phyloP scores from a whole-genome alignment of 169 alveolate genomes.

The Eimeria zaria region DNA sequence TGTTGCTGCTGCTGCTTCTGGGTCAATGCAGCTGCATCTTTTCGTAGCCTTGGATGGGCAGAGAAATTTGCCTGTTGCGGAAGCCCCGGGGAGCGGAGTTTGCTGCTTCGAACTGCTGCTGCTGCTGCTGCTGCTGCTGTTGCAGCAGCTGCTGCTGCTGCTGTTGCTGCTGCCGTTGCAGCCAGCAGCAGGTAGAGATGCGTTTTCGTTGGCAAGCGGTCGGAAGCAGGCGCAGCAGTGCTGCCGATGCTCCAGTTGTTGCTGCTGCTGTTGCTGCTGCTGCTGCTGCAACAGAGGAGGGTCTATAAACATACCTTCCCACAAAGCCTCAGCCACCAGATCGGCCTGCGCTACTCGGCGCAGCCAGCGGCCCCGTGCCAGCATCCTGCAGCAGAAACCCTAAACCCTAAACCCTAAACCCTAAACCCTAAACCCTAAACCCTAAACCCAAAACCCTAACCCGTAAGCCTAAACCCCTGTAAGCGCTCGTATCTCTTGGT shows the following conservation, averaged over 20 bases:
- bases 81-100: neutral
- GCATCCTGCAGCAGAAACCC: constrained; percentile 57
- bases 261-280: neutral
- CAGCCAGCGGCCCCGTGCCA: constrained; percentile 41
- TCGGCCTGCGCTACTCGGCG: constrained; percentile 26
- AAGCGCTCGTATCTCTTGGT: too few species aligned
- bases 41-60: neutral
- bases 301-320: constrained; percentile 14
- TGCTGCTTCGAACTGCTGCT: constrained; percentile 6
- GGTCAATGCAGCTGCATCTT: constrained; percentile 23
- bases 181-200: neutral
- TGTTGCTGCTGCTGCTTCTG: constrained; percentile 20
- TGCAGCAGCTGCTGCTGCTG: constrained; percentile 10
- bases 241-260: constrained; percentile 16
- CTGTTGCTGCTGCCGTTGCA: constrained; percentile 25
- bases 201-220: neutral
- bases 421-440: neutral
- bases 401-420: neutral
- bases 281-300: constrained; percentile 61
- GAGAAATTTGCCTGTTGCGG: neutral
- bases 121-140: constrained; percentile 14
- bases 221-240: neutral
- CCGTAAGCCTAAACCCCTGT: too few species aligned
- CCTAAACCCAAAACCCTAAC: too few species aligned
- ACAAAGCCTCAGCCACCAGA: constrained; percentile 35